Conservation (phyloP, 2,329 filamentous ascomycete species). For the Diplodia intermedia region DNA sequence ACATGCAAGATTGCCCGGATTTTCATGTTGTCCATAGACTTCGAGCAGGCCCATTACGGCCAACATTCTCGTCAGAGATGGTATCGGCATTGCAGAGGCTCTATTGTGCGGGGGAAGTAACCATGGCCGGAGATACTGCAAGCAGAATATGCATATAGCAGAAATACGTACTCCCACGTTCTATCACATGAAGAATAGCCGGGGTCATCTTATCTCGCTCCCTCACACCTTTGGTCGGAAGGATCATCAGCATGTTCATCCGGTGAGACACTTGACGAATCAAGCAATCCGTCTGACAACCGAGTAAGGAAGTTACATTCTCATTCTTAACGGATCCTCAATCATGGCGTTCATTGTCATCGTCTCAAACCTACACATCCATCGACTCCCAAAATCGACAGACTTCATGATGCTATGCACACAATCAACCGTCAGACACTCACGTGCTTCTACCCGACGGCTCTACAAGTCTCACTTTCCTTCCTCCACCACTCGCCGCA, state of each 20-base stretch:
- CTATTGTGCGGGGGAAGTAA: too few species aligned
- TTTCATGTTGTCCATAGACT: too few species aligned
- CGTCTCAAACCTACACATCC: neutral
- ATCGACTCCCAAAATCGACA: neutral
- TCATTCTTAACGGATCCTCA: neutral
- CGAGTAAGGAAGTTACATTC: neutral
- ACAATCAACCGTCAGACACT: neutral
- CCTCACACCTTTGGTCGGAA: neutral
- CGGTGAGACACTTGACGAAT: neutral
- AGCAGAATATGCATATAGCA: neutral
- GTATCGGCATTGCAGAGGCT: too few species aligned
- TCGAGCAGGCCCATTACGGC: too few species aligned
- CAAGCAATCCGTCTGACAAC: neutral
- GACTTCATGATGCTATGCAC: neutral
- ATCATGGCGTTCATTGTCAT: neutral
- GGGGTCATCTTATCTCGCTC: neutral
- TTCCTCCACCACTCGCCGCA: constrained; percentile 39
- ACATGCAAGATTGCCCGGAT: too few species aligned
- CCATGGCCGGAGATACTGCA: too few species aligned
- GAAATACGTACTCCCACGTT: neutral
- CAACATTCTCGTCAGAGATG: too few species aligned
- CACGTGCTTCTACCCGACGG: constrained; percentile 28
- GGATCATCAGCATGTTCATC: neutral
- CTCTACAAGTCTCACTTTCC: constrained; percentile 43
- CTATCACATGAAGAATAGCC: neutral